phyloP scores from a whole-genome alignment of 2,329 filamentous ascomycete genomes.

The Xylariomycetidae sp. region DNA sequence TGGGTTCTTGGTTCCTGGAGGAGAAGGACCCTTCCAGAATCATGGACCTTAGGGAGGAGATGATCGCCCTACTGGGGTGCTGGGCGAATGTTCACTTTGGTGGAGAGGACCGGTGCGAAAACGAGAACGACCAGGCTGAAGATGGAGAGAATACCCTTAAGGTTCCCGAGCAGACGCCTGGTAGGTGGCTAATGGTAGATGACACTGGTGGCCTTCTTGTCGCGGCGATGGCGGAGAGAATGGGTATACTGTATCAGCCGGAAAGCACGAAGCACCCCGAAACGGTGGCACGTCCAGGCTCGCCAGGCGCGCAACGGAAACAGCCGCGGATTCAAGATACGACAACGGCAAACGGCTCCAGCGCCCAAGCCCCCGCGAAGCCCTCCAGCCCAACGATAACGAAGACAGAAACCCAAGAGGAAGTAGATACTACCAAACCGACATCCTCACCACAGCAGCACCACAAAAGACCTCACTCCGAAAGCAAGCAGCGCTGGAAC shows the following conservation, averaged over 20 bases:
- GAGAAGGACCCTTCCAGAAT: conserved; percentile 78
- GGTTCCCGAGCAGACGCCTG: conserved; percentile 25
- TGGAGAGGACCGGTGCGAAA: conserved; percentile 28
- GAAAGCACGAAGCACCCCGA: conserved; percentile 23
- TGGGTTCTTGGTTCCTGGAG: conserved; percentile 72
- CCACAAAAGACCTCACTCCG: conserved; percentile 6
- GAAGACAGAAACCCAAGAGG: conserved; percentile 1
- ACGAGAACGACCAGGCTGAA: conserved; percentile 18
- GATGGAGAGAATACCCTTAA: conserved; percentile 16
- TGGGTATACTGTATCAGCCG: conserved; percentile 67
- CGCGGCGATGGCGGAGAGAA: conserved; percentile 80
- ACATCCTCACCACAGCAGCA: conserved; percentile 8
- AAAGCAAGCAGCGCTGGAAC: conserved; percentile 14
- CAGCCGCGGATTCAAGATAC: background rate
- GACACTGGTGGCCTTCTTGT: conserved; percentile 81
- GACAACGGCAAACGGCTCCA: background rate
- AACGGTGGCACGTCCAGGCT: too few species aligned
- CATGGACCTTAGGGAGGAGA: conserved; percentile 82
- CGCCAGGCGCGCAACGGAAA: conserved; percentile 9
- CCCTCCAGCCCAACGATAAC: too few species aligned
- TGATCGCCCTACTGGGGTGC: conserved; percentile 73
- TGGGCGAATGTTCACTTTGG: conserved; percentile 86
- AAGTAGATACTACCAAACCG: conserved; percentile 3
- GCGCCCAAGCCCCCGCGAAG: background rate
- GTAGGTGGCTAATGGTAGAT: conserved; percentile 78